Conservation (phyloP, 2,329 filamentous ascomycete species). For the Monosporascus sp. region DNA sequence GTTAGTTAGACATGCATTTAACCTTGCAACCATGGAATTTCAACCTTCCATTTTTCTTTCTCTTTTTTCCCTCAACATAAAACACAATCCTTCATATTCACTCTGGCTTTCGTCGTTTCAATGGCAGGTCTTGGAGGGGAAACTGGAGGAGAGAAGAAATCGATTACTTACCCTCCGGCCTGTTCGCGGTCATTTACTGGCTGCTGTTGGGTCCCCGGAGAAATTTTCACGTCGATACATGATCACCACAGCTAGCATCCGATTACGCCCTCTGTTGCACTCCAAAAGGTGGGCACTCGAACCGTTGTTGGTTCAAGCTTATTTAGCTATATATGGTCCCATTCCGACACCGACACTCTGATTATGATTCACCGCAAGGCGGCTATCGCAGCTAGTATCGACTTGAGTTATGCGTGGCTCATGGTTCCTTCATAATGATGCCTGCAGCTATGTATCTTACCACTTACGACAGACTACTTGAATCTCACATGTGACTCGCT, state of each 20-base stretch:
- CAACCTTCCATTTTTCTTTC: constrained; percentile 9
- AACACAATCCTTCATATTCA: constrained; percentile 57
- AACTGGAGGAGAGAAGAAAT: constrained; percentile 61
- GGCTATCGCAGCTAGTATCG: no score
- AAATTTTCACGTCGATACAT: constrained; percentile 35
- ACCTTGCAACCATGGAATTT: neutral
- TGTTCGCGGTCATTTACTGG: constrained; percentile 14
- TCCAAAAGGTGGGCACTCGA: no score
- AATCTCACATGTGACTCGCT: no score
- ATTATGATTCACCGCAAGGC: no score
- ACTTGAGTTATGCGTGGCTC: no score
- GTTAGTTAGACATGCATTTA: neutral
- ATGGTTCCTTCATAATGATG: no score
- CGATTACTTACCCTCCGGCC: constrained; percentile 56
- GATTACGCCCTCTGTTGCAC: no score
- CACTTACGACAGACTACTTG: no score
- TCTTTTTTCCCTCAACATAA: constrained; percentile 32
- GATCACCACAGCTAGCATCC: neutral
- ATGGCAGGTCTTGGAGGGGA: constrained; percentile 62
- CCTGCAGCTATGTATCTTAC: no score
- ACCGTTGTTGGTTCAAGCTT: no score
- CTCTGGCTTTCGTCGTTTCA: constrained; percentile 55
- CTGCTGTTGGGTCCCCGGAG: constrained; percentile 29
- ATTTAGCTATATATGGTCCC: no score
- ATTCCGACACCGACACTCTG: no score